phyloP scores from a whole-genome alignment of 1,139 yeast genomes.

The Trichomonascaceae sp. region DNA sequence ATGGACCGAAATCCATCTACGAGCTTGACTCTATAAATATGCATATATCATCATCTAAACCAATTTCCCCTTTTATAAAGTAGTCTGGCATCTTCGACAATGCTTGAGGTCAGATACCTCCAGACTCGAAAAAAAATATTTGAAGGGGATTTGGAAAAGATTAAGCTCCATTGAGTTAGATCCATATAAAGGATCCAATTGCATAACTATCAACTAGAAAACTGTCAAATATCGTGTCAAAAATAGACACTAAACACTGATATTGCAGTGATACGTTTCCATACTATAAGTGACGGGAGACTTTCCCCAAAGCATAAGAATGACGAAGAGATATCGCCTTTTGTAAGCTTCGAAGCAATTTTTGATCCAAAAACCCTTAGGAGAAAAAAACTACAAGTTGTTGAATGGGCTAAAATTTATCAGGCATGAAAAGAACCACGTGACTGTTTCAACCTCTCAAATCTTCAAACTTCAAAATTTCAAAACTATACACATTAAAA shows the following conservation, averaged over 20 bases:
- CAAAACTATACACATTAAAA: neutral
- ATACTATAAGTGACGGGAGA: constrained; percentile 62
- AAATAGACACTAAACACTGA: constrained; percentile 1
- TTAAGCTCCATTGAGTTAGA: constrained; percentile 90
- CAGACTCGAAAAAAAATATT: constrained; percentile 23
- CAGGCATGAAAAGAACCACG: too few species aligned
- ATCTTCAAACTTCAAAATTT: neutral
- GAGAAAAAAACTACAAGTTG: constrained; percentile 9
- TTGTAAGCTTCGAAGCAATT: constrained; percentile 80
- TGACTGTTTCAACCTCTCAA: neutral
- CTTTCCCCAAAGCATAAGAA: constrained; percentile 77
- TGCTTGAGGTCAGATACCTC: constrained; percentile 37
- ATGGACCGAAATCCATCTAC: constrained; percentile 40
- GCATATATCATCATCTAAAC: constrained; percentile 9
- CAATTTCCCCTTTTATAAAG: constrained; percentile 70
- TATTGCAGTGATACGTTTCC: constrained; percentile 9
- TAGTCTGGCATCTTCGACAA: constrained; percentile 68
- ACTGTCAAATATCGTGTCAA: constrained; percentile 11
- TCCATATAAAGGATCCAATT: constrained; percentile 39
- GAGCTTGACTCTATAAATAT: constrained; percentile 86
- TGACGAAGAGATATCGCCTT: constrained; percentile 21
- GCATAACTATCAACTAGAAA: constrained; percentile 74
- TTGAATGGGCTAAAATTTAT: too few species aligned
- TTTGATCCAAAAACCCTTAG: constrained; percentile 43
- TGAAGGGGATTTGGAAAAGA: constrained; percentile 41